Conservation (phyloP, 1,284 basidiomycete species). For the Ustilago hordei region DNA sequence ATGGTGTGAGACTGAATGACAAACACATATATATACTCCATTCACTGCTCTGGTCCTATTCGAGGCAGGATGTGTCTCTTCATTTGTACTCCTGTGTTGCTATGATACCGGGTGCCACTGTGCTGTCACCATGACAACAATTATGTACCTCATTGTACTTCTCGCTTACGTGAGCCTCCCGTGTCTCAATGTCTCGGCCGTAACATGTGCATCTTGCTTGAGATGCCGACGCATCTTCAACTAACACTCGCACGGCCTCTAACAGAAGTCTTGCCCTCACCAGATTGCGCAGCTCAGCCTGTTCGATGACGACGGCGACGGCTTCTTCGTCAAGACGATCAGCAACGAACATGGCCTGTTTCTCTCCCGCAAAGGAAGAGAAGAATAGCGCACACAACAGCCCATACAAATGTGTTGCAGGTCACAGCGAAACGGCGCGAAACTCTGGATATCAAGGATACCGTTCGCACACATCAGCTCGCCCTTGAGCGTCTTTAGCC, state of each 20-base stretch:
- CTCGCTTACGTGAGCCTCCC: too few species aligned
- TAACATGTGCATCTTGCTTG: too few species aligned
- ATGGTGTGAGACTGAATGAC: too few species aligned
- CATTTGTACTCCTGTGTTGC: too few species aligned
- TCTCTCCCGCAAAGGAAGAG: neutral
- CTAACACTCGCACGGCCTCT: conserved; percentile 27
- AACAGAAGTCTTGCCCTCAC: neutral
- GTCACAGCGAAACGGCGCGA: neutral
- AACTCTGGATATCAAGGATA: neutral
- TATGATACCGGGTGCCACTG: too few species aligned
- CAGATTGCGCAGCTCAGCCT: neutral
- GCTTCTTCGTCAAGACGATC: neutral
- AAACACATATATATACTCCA: too few species aligned
- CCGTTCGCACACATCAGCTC: neutral
- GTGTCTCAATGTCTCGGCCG: too few species aligned
- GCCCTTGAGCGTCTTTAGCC: conserved; percentile 17
- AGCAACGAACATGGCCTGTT: neutral
- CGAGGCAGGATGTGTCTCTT: too few species aligned
- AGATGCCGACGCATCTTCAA: too few species aligned
- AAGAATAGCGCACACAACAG: neutral
- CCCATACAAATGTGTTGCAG: neutral
- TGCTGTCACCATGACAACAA: too few species aligned
- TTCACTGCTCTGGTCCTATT: too few species aligned
- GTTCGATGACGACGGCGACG: neutral
- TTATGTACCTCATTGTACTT: too few species aligned